These are phyloP conservation scores for Forsythia suspensa DNA, from an alignment of 257 asterid species.

Conservation along the genomic window DNA sequence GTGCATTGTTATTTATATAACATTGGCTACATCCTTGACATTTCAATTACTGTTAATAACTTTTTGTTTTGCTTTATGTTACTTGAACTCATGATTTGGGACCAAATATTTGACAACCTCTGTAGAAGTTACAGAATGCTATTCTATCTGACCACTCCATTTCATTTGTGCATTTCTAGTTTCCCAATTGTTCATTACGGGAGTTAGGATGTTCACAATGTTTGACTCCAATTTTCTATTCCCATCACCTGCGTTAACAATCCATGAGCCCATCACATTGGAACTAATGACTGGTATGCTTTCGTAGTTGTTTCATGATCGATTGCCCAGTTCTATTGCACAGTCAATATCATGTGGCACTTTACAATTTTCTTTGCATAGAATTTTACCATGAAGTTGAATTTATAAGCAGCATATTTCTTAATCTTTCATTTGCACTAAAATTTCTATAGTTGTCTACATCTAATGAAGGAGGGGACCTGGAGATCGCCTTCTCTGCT, in stretches of 20 bases:
- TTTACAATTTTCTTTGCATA: not conserved
- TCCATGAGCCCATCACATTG: slow-evolving; percentile 2
- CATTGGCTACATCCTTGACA: not conserved
- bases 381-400: slow-evolving; percentile 1
- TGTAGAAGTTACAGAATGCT: not conserved
- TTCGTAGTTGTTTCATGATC: not conserved
- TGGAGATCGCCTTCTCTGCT: slow-evolving; percentile 53
- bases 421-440: slow-evolving; percentile 6
- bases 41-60: not conserved
- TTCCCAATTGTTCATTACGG: not conserved
- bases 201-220: not conserved
- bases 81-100: not conserved
- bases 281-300: not conserved
- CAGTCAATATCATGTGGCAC: slow-evolving; percentile 1
- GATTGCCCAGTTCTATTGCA: not conserved
- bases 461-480: slow-evolving; percentile 43
- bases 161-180: slow-evolving; percentile 4
- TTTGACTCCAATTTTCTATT: slow-evolving; percentile 13
- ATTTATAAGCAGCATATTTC: slow-evolving; percentile 12
- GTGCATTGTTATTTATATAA: not conserved
- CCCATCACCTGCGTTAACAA: not conserved
- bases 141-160: not conserved
- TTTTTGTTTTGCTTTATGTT: not conserved
- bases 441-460: slow-evolving; percentile 39
- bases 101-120: not conserved